Base-by-base conservation (phyloP, 305 asterid species). In the Coffea humblotiana region DNA sequence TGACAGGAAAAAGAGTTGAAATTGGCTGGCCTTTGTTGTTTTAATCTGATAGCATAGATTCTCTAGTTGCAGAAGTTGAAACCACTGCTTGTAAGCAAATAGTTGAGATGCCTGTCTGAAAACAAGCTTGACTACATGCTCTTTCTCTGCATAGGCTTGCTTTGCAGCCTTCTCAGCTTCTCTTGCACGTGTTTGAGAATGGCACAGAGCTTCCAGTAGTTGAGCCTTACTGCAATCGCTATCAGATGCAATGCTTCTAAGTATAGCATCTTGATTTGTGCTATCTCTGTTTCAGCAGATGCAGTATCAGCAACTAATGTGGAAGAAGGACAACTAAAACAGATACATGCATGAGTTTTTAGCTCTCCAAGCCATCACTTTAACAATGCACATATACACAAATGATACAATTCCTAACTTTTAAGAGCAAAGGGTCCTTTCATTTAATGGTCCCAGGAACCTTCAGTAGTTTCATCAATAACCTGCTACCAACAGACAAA, bases 111-210 rank as follows among this genome's bases (percentile, higher is more conserved):
- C 99, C 81, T 95, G 98, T 77, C 88, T 79, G 75, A 95, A 88
- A 14, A 93, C 88, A 47, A 93, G 94, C 91, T 87, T 91, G 40
- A 88, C 88, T 7, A 91, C 83, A 9, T 88, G 90, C 81, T 95
- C 98, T 84, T 92, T 95, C 89, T 95, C 97, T 3, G 80, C 89
- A 69, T 82, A 84, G 48, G 95, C 95, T 87, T 81, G 87, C 79
- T 88, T 88, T 80, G 98, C 97, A 29, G 87, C 96, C 72, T 66
- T 85, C 88, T 93, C 99, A 2, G 99, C 99, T 86, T 93, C 97
- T 84, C 99, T 90, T 77, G 99, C 99, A 48, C 99, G 98, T 13
- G 98, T 92, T 88, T 95, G 99, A 32, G 98, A 95, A 82, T 91
- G 99, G 29, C 94, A 66, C 23, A 95, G 90, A 25, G 98, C 99